These are phyloP conservation scores for Solanum chilense DNA, from an alignment of 257 asterid genomes.

Conservation along the genomic window DNA sequence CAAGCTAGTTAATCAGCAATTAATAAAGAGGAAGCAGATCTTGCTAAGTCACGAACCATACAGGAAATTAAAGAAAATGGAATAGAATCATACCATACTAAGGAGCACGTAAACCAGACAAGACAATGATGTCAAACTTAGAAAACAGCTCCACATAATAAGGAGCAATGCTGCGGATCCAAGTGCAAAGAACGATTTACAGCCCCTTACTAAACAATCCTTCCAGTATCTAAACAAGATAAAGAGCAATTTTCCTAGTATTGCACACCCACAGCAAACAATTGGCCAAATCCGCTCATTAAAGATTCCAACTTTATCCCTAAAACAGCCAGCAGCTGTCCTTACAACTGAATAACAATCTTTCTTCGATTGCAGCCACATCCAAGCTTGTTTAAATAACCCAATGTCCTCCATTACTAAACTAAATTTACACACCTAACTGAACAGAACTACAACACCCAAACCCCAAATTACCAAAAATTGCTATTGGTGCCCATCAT, in stretches of 20 bases:
- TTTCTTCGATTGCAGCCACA: conserved; percentile 79
- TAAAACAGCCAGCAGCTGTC: conserved; percentile 36
- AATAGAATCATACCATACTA: conserved; percentile 69
- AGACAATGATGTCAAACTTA: conserved; percentile 87
- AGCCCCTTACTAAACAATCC: conserved; percentile 54
- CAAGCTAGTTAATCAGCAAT: background rate
- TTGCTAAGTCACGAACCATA: background rate
- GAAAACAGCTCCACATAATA: conserved; percentile 96
- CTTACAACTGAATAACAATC: conserved; percentile 57
- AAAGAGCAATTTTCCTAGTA: conserved; percentile 39
- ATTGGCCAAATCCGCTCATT: conserved; percentile 92
- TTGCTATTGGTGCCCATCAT: conserved; percentile 10
- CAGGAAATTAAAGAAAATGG: background rate
- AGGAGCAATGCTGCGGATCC: conserved; percentile 88
- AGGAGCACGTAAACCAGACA: conserved; percentile 87
- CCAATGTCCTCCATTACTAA: conserved; percentile 92
- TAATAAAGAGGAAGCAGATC: conserved; percentile 3
- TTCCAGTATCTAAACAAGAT: conserved; percentile 69
- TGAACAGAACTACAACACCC: background rate
- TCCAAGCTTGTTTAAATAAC: conserved; percentile 79
- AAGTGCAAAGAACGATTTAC: conserved; percentile 56
- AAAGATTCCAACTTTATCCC: conserved; percentile 66
- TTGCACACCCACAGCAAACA: conserved; percentile 75
- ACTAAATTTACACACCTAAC: background rate
- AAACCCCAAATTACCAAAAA: background rate